A percentile compares a stretch with the other conserved stretches of the same genome.
Conservation (phyloP, 2,329 filamentous ascomycete species). For the Aureobasidium mangrovei region DNA sequence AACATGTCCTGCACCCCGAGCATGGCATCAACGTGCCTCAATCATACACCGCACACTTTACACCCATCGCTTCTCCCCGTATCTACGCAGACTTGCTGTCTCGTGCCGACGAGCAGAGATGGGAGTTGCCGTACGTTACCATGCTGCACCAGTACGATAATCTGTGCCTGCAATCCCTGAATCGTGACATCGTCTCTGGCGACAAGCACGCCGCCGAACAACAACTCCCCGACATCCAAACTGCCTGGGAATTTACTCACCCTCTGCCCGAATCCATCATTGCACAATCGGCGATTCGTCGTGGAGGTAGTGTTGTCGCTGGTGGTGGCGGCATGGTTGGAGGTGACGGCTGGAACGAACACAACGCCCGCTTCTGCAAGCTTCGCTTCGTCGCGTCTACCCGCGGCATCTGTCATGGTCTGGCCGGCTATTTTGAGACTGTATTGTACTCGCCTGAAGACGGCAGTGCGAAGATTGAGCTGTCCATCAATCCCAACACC, state of each 20-base stretch:
- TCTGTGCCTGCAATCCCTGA: slow-evolving; percentile 49
- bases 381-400: slow-evolving; percentile 69
- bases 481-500: slow-evolving; percentile 85
- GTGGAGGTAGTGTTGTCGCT: slow-evolving; percentile 55
- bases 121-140: slow-evolving; percentile 90
- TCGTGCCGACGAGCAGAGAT: slow-evolving; percentile 58
- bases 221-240: slow-evolving; percentile 48
- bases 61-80: slow-evolving; percentile 82
- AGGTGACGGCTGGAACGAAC: slow-evolving; percentile 76
- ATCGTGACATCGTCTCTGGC: slow-evolving; percentile 35
- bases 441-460: slow-evolving; percentile 63
- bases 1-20: slow-evolving; percentile 69
- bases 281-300: slow-evolving; percentile 44
- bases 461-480: slow-evolving; percentile 56
- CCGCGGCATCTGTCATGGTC: slow-evolving; percentile 77
- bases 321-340: slow-evolving; percentile 66
- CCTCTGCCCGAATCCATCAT: slow-evolving; percentile 56
- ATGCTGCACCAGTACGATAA: slow-evolving; percentile 86
- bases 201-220: slow-evolving; percentile 10
- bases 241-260: slow-evolving; percentile 73
- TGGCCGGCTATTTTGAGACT: slow-evolving; percentile 93
- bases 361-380: slow-evolving; percentile 75
- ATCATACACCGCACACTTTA: slow-evolving; percentile 87
- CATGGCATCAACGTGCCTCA: slow-evolving; percentile 89
- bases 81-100: slow-evolving; percentile 71